These are phyloP conservation scores for Hevea brasiliensis DNA, from an alignment of 345 rosid genomes.

Conservation along the genomic window DNA sequence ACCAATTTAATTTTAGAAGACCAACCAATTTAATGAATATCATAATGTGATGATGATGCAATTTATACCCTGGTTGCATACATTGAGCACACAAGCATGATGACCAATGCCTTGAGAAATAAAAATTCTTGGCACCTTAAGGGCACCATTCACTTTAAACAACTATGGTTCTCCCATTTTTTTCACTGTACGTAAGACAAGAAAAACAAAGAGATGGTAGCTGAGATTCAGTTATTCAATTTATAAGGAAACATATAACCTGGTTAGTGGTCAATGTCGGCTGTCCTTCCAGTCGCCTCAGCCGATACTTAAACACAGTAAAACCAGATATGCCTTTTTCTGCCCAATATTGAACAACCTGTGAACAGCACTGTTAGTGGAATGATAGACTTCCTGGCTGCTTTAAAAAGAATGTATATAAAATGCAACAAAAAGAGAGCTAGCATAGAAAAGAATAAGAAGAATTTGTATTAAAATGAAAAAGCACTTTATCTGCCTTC, in stretches of 20 bases:
- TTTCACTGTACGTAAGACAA: not conserved
- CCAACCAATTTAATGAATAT: too few relatives aligned
- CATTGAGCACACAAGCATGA: too few relatives aligned
- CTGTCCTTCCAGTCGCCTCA: constrained; percentile 71
- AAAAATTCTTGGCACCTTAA: not conserved
- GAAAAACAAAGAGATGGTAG: not conserved
- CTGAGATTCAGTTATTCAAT: not conserved
- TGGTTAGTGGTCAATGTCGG: constrained; percentile 85
- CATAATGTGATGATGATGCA: too few relatives aligned
- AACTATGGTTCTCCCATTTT: not conserved
- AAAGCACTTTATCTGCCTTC: not conserved
- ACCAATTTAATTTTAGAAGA: too few relatives aligned
- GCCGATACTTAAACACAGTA: constrained; percentile 71
- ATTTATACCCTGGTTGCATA: too few relatives aligned
- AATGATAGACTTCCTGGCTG: not conserved
- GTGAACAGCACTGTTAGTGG: not conserved
- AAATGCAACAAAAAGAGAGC: not conserved
- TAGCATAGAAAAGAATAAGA: not conserved
- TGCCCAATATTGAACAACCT: constrained; percentile 86
- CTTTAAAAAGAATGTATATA: not conserved
- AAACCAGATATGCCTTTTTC: constrained; percentile 90
- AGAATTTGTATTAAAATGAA: not conserved
- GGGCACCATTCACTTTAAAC: not conserved
- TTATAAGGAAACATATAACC: constrained; percentile 37
- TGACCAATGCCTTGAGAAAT: too few relatives aligned